Base-by-base conservation (phyloP, 345 rosid species). In the Arabidopsis thaliana region DNA sequence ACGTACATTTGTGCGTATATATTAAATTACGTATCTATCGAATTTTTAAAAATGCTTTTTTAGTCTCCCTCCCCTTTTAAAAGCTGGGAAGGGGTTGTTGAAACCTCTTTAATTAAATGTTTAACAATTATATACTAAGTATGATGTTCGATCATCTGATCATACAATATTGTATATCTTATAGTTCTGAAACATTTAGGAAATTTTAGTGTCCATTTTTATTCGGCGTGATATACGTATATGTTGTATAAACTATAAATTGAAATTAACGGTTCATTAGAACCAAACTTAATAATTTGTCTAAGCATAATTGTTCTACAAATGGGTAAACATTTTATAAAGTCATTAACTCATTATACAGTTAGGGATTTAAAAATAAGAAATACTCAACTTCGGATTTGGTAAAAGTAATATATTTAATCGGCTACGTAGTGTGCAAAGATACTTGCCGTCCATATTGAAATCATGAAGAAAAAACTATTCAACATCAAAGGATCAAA, bases 31-130 rank as follows among this genome's bases (percentile, higher is more conserved):
- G 20, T 49, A 75, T 46, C 24, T 16, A 30, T 56, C 42, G 4
- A 46, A 33, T 46, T 25, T 25, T 58, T 57, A n/a, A 11, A 28
- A 22, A n/a, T 48, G 3, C 5, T 62, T 36, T 46, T 65, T 24
- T 42, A 44, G 64, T 44, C 48, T 13, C 45, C 58, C 7, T 55
- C 14, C 25, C 41, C 65, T 44, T 65, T 65, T 65, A 57, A 57
- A 74, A 66, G 51, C 11, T 66, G 48, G 20, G 12, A 73, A 13
- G 57, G 71, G 44, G 60, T 74, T 74, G 73, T 66, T 48, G 53
- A 58, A n/a, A 34, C 40, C 52, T 74, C 42, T 37, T 37, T 65
- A 7, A 14, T 74, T 74, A 57, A 16, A 74, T 36, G 30, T 25
- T 65, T 28, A 66, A 2, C 5, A n/a, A 57, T 56, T 36, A 25